phyloP scores from a whole-genome alignment of 1,284 basidiomycete genomes.

The Cutaneotrichosporon sp. region DNA sequence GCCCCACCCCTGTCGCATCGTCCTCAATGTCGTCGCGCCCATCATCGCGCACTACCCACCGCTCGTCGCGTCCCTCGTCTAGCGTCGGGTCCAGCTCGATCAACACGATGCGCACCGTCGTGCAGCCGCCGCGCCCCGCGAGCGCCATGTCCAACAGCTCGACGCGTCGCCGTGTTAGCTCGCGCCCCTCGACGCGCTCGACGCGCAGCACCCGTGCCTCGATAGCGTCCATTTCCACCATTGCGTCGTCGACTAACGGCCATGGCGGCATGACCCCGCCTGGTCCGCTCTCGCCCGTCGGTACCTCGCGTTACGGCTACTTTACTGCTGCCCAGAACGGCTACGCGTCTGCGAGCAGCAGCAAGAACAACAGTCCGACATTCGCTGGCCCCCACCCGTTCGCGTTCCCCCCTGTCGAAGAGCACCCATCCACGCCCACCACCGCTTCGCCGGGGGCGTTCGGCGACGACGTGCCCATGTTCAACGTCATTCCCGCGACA shows the following conservation, averaged over 20 bases:
- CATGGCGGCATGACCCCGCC: neutral
- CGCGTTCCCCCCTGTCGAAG: neutral
- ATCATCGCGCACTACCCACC: neutral
- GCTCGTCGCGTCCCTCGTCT: constrained; percentile 5
- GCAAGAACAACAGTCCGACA: neutral
- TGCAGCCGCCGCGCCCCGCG: neutral
- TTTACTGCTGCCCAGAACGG: neutral
- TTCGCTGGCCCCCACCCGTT: neutral
- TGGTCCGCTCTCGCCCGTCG: neutral
- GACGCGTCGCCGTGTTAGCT: constrained; percentile 5
- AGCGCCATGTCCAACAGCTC: constrained; percentile 2
- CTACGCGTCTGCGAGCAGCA: neutral
- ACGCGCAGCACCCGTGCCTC: constrained; percentile 7
- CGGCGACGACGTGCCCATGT: constrained; percentile 5
- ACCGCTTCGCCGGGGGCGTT: neutral
- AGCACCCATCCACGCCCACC: neutral
- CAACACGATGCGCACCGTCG: neutral
- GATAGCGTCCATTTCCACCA: constrained; percentile 12
- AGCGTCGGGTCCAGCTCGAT: neutral
- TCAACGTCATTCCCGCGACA: constrained; percentile 46
- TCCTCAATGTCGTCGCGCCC: neutral
- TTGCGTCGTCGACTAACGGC: neutral
- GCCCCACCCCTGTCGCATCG: neutral
- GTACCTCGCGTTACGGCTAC: neutral
- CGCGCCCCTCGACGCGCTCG: constrained; percentile 5